These are phyloP conservation scores for Cyamopsis tetragonoloba DNA, from an alignment of 306 rosid genomes.

Conservation along the genomic window DNA sequence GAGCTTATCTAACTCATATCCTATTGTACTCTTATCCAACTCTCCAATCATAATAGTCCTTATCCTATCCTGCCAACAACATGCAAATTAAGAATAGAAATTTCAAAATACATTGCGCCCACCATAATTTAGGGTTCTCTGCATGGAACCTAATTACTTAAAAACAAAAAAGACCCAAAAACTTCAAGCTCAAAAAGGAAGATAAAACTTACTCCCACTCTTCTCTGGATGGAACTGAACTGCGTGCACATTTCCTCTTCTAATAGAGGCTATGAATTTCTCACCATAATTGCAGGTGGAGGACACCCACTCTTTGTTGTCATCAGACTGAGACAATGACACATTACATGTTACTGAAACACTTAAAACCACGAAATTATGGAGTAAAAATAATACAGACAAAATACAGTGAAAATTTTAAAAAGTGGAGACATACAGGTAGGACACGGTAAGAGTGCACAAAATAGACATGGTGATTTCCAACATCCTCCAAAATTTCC, in stretches of 20 bases:
- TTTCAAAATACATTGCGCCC: neutral
- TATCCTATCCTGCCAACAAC: too few relatives aligned
- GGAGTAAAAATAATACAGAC: neutral
- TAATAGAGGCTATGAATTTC: slow-evolving; percentile 79
- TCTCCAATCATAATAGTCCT: too few relatives aligned
- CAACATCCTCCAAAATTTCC: slow-evolving; percentile 78
- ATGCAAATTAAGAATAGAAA: neutral
- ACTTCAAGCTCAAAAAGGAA: neutral
- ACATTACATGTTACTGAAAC: neutral
- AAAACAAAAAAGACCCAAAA: neutral
- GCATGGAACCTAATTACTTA: neutral
- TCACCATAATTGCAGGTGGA: slow-evolving; percentile 91
- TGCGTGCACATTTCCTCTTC: slow-evolving; percentile 91
- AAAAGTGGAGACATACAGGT: slow-evolving; percentile 54
- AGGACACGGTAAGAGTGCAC: slow-evolving; percentile 92
- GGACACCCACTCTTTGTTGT: slow-evolving; percentile 85
- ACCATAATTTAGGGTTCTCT: neutral
- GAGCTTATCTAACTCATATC: too few relatives aligned
- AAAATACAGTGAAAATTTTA: slow-evolving; percentile 1
- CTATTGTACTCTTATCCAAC: too few relatives aligned
- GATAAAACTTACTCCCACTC: slow-evolving; percentile 82
- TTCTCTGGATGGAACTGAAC: slow-evolving; percentile 99
- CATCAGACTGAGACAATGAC: slow-evolving; percentile 58
- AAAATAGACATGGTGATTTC: slow-evolving; percentile 77
- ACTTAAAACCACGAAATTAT: slow-evolving; percentile 9